Evolutionary conservation across 2,329 filamentous ascomycete genomes (phyloP), one percentile per base, ranked within the genome.

Genomic region (Hypoxylon sp.): DNA sequence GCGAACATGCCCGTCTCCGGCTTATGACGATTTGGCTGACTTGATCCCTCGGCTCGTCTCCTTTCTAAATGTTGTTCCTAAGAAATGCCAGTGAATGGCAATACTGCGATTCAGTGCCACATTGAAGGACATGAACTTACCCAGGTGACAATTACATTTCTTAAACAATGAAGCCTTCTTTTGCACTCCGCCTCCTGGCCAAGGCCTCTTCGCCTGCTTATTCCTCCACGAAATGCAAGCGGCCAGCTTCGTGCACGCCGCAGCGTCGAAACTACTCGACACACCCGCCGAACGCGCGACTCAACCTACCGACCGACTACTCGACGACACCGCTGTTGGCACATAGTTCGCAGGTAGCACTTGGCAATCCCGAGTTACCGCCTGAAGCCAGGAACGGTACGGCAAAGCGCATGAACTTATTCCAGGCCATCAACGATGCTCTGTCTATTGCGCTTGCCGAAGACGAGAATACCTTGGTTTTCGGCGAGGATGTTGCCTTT

Each of bases 401-500:
- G 1, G 94, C 92, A 2, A 92, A 91, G 73, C 89, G 91, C 65
- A 89, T 96, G 83, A 98, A 98, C 76, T 83, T 97, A 31, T 97
- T 95, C 78, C 92, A 96, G 73, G 89, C 95, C 47, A 87, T 99
- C 79, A 98, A 98, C 73, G 88, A 94, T 64, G 93, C 94, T 9
- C 82, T 99, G 18, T 85, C 90, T 18, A 90, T 89, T 57, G 91
- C 94, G 20, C 82, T 99, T 23, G 85, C 89, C 13, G 85, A 88
- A 29, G 93, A 97, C 68, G 91, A 96, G 63, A 87, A 88, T 15
- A 92, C 97, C 18, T 79, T 98, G 54, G 83, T 99, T 8, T 99
- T 99, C 69, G 95, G 95, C 37, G 95, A 99, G 75, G 95, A 99
- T 72, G 92, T 99, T 6, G 91, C 95, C 11, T 99, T 99, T 64